phyloP scores from a whole-genome alignment of 2,329 filamentous ascomycete genomes.

The Dactylellina haptotyla region DNA sequence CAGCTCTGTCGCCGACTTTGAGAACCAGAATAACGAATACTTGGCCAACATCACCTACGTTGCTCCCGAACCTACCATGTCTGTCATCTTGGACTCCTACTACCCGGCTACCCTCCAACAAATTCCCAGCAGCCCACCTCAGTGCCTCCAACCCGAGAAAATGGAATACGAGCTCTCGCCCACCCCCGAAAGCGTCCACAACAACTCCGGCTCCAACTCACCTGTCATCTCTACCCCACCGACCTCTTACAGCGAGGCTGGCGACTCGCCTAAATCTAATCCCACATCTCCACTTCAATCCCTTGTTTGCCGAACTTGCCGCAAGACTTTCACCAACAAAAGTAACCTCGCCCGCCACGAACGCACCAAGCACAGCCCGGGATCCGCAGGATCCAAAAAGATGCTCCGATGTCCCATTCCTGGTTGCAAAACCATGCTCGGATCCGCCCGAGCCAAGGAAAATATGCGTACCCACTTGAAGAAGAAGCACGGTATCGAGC shows the following conservation, averaged over 20 bases:
- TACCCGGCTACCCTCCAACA: constrained; percentile 13
- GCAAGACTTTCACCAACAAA: constrained; percentile 48
- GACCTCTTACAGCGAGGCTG: constrained; percentile 33
- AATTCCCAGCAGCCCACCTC: constrained; percentile 7
- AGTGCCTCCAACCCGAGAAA: constrained; percentile 3
- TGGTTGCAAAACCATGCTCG: constrained; percentile 47
- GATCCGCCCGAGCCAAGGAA: constrained; percentile 39
- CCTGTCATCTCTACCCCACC: constrained; percentile 25
- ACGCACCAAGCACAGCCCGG: constrained; percentile 40
- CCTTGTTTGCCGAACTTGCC: constrained; percentile 40
- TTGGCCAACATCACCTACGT: constrained; percentile 18
- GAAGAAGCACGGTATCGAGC: constrained; percentile 49
- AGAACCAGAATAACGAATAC: constrained; percentile 6
- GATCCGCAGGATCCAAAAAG: constrained; percentile 23
- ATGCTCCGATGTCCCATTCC: constrained; percentile 42
- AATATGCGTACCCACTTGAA: constrained; percentile 52
- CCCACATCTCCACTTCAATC: constrained; percentile 21
- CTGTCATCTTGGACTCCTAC: constrained; percentile 21
- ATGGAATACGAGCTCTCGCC: constrained; percentile 48
- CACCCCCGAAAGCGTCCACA: constrained; percentile 27
- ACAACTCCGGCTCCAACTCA: constrained; percentile 10
- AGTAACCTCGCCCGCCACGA: constrained; percentile 48
- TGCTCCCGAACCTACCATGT: constrained; percentile 7
- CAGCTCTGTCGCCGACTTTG: neutral
- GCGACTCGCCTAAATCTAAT: constrained; percentile 42